Base-by-base conservation (phyloP, 192 early-diverging fungal genomes). In the Coemansia sp. region DNA sequence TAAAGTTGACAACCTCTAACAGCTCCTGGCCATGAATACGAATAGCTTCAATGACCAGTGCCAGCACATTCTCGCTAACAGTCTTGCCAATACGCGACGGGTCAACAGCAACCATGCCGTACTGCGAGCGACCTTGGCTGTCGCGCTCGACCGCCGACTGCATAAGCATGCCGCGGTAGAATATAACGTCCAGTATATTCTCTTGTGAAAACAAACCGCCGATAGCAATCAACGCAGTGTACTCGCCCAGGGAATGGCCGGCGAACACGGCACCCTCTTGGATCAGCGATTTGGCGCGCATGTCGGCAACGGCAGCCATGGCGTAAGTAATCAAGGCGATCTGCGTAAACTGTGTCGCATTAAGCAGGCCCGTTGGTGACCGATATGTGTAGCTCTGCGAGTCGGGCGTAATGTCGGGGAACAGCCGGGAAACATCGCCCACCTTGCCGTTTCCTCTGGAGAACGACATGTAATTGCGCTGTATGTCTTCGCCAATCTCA, bases 141-240 rank as follows among this genome's bases (percentile, higher is more conserved):
- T 95, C 90, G 42, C 93, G 87, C 38, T 82, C 65, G 7, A 97
- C 93, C 22, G 92, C 90, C 26, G 86, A 82, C 81, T 97, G 94
- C 94, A 97, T 97, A 15, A 93, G 88, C 88, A 94, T 87, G 58
- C 94, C 94, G 60, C 94, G 87, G 80, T 90, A 97, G 68, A 97
- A 94, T 11, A 87, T 87, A 34, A 97, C 83, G 53, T 94, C 94
- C 38, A 93, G 83, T 3, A 93, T 54, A 17, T 86, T 79, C 54
- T 93, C 88, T 35, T 94, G 78, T 2, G 85, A 77, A 7, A 97
- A 73, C 0, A 94, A 81, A 2, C 41, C 33, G 52, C 86, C 86
- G 33, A 95, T 79, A 8, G 92, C 70, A 3, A 88, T 83, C 35
- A 97, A 70, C 29, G 88, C 91, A 43, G 89, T 85, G 54, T 91